Evolutionary conservation across 2,329 filamentous ascomycete genomes (phyloP), one percentile per base, ranked within the genome.

Genomic region (Claviceps cyperi): DNA sequence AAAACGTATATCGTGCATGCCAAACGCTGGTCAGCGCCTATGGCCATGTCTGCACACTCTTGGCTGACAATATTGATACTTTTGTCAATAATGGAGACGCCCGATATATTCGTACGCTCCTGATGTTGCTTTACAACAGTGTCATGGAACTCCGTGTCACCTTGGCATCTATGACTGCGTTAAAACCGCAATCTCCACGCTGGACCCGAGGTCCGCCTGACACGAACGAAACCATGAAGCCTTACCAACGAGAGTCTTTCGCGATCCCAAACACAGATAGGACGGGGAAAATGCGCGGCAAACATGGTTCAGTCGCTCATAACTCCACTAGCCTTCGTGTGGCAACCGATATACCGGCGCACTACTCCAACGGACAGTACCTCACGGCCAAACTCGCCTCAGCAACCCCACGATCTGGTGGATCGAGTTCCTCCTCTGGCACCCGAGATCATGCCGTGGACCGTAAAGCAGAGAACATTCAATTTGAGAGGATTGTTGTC

Each of bases 401-500:
- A 55, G 75, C 75, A n/a, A 94, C 87, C 1, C 87, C 88, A 44
- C 81, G 86, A 22, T 94, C 87, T 7, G 85, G 83, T 43, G 88
- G 94, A 59, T 87, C 86, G 0, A 94, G 92, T 62, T 75, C 72
- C 2, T 80, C 82, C 0, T 69, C 73, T 4, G 71, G 72, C 35
- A 64, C 58, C 21, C 63, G 62, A 28, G 60, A 72, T 49, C 69
- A 71, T 32, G 71, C 75, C 41, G 63, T 78, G 9, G 84, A 88
- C 47, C 78, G 82, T 47, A 77, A 76, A 2, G 84, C 88, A 55
- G 87, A 94, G 54, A 88, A 94, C 57, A 76, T 78, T 15, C 76
- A 82, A 28, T 95, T 95, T 56, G 90, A 94, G 54, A 79, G 74
- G 53, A 87, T 96, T 21, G 94, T 86, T 67, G 62, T 88, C 36